Evolutionary conservation across 306 rosid genomes (phyloP), one percentile per base, ranked within the genome.

Genomic region (Nissolia schottii): DNA sequence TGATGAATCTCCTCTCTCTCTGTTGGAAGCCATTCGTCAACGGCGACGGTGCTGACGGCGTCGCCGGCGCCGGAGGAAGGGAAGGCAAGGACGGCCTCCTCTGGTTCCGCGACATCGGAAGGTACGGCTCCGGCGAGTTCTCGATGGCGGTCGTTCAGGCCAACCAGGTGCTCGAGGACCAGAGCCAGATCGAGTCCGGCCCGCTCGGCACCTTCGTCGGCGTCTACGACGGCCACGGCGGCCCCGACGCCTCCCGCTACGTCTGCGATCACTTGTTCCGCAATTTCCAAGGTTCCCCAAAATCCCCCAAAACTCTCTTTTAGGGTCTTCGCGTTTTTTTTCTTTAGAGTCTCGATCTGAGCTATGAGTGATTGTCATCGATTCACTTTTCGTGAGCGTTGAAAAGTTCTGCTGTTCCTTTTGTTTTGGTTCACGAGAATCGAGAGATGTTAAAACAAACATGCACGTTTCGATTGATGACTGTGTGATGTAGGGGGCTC

Each of bases 111-210:
- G 94, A 89, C 27, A 40, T 78, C 14, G 94, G 98, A 1, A 85
- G 43, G 61, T 83, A 78, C 60, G 92, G 87, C 28, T 84, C 86
- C 73, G 96, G 98, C 0, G 98, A 89, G 1, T 92, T 87, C 67
- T 92, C 98, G 46, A 85, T 92, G 94, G 94, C 96, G 2, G 96
- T 86, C 2, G 92, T 92, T 34, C 98, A 92, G 70, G 98, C 94
- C 37, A 92, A 92, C 71, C 98, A 80, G 72, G 89, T 88, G 13
- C 96, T 92, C 8, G 98, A 92, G 77, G 98, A 92, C 79, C 94
- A 87, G 76, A 75, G 92, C 56, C 98, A 92, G 89, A 85, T 92
- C 82, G 84, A 92, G 84, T 92, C 98, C 8, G 98, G 96, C 0
- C 84, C 96, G 2, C 81, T 85, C 18, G 98, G 98, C 7, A 83